phyloP scores from a whole-genome alignment of 768 basidiomycete genomes.

The Lactarius sanguifluus region DNA sequence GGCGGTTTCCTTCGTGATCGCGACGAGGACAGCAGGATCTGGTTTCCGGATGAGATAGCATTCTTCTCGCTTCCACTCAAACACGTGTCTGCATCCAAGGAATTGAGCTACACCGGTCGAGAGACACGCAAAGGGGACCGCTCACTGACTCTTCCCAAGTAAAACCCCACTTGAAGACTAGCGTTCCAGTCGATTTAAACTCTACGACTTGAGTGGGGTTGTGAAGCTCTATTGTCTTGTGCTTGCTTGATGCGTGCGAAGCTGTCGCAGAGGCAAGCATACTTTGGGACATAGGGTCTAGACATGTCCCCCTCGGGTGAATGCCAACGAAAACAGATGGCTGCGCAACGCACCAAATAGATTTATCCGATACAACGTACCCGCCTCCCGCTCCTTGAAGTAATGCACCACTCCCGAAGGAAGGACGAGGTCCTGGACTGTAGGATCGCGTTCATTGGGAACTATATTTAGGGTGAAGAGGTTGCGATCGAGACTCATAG shows the following conservation, averaged over 20 bases:
- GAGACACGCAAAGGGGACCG: not conserved
- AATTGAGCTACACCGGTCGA: constrained; percentile 5
- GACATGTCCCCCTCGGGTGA: not conserved
- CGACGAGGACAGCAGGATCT: constrained; percentile 83
- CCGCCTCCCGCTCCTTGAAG: constrained; percentile 60
- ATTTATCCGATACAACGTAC: constrained; percentile 60
- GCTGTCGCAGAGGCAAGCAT: constrained; percentile 68
- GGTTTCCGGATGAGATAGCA: constrained; percentile 84
- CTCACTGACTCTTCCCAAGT: constrained; percentile 76
- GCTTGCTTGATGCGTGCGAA: constrained; percentile 63
- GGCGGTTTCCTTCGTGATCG: constrained; percentile 73
- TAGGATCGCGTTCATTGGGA: constrained; percentile 56
- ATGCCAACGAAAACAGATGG: not conserved
- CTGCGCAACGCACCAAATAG: constrained; percentile 54
- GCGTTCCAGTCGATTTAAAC: constrained; percentile 68
- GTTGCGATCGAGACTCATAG: constrained; percentile 83
- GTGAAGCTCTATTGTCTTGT: constrained; percentile 70
- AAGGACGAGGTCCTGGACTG: constrained; percentile 70
- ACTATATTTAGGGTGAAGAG: constrained; percentile 75
- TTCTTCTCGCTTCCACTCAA: constrained; percentile 84
- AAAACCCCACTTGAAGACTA: constrained; percentile 77
- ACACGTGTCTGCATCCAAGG: constrained; percentile 57
- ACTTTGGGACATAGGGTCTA: constrained; percentile 73
- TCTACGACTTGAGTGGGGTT: constrained; percentile 73
- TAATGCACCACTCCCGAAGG: constrained; percentile 64